phyloP scores from a whole-genome alignment of 257 asterid genomes.

The Petunia secreta region DNA sequence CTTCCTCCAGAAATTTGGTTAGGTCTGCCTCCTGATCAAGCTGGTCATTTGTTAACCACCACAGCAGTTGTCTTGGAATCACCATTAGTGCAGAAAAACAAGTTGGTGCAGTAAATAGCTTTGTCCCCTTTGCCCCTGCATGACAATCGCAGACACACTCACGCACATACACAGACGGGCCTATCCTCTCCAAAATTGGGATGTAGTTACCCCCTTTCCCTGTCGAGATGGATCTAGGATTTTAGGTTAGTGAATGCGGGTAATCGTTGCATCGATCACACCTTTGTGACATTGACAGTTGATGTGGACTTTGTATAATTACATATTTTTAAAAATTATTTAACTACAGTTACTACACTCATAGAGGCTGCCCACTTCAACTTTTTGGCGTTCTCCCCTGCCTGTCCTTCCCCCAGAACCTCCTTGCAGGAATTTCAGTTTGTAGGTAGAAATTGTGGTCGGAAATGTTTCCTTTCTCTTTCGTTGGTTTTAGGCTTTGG shows the following conservation, averaged over 20 bases:
- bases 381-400: neutral
- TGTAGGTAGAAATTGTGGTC: neutral
- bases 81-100: slow-evolving; percentile 8
- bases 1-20: neutral
- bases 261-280: neutral
- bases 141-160: neutral
- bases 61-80: neutral
- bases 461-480: slow-evolving; percentile 8
- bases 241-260: neutral
- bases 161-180: neutral
- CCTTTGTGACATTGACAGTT: slow-evolving; percentile 10
- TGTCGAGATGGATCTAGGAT: neutral
- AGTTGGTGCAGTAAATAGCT: slow-evolving; percentile 8
- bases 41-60: neutral
- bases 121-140: neutral
- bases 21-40: slow-evolving; percentile 7
- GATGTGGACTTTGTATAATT: neutral
- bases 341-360: neutral
- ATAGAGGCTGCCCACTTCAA: neutral
- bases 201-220: neutral
- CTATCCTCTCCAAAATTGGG: neutral
- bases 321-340: neutral
- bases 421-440: neutral
- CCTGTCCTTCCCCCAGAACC: neutral
- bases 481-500: neutral